Evolutionary conservation across 192 early-diverging fungal species (phyloP), one percentile per base, ranked within the genome.

Genomic region (Glomus cerebriforme): DNA sequence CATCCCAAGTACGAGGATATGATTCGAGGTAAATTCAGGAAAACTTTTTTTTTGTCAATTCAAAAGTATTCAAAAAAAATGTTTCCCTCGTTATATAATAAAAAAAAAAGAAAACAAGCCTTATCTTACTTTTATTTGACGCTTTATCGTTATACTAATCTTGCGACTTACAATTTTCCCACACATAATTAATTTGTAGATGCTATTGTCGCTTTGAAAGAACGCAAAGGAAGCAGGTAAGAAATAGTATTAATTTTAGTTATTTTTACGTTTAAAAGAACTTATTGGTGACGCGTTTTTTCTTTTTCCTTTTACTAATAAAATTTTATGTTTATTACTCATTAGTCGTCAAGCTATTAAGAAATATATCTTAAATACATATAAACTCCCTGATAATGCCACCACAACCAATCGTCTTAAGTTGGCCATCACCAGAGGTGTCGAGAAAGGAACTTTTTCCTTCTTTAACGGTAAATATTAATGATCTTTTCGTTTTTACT

Each of bases 151-250:
- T 68, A 0, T 68, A 68, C 31, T 39, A 68, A 24, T n/a, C 15
- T 68, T 68, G 1, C 7, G 7, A 24, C n/a, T 13, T n/a, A n/a
- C 7, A 12, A 39, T 9, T 22, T 68, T 37, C n/a, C 22, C 15
- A 12, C 9, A 43, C 24, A n/a, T 68, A n/a, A 5, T 22, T 17
- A 22, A 43, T 15, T n/a, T 26, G 6, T 31, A 77, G 75, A 64
- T 31, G 75, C 75, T 45, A 77, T 77, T 31, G 43, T 77, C 29
- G 75, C 59, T 29, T 66, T 77, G 75, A 77, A 77, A 32, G 75
- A 77, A 27, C 60, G 75, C 9, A 77, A 77, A 66, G 75, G 75
- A 66, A 77, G 75, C 75, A 77, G 75, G 75, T 77, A 49, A 32
- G 7, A 47, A 43, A 17, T 29, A n/a, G 13, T 27, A 64, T 29